Evolutionary conservation across 2,329 filamentous ascomycete species (phyloP), one percentile per base, ranked within the genome.

Genomic region (Fusarium irregulare): DNA sequence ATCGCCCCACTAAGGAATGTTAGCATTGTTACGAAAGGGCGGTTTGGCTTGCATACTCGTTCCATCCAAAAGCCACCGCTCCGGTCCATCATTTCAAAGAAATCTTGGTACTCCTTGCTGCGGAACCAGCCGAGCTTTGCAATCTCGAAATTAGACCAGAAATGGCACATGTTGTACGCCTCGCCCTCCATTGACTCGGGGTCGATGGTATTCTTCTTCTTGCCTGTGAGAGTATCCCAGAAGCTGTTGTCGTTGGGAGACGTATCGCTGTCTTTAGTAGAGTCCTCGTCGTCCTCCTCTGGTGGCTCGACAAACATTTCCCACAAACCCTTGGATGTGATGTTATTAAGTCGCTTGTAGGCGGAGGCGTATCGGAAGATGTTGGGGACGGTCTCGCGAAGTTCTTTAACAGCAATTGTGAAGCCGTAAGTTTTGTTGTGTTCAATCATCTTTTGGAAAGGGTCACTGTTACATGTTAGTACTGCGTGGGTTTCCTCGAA

Each of bases 91-190:
- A 97, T 97, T 76, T 98, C 86, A 80, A 99, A 99, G 81, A 99
- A 99, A 72, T 98, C 96, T 75, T 97, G 92, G 79, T 99, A 99
- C 78, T 94, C 92, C 82, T 97, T 95, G 84, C 94, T 98, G 74
- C 96, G 90, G 88, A 98, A 98, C 89, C 94, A 99, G 82, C 93
- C 92, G 66, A 99, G 87, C 64, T 91, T 90, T 16, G 96, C 96
- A 82, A 99, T 99, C 81, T 99, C 96, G 74, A 99, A 99, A 80
- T 99, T 99, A 80, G 94, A 97, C 96, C 96, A 99, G 85, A 98
- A 99, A 84, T 99, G 96, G 80, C 96, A 99, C 96, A 99, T 99
- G 83, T 99, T 99, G 86, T 99, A 99, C 75, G 91, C 93, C 80
- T 99, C 96, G 69, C 94, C 93, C 78, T 98, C 95, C 96, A 99